phyloP scores from a whole-genome alignment of 805 yeast genomes.

The Wickerhamiella spandovensis region DNA sequence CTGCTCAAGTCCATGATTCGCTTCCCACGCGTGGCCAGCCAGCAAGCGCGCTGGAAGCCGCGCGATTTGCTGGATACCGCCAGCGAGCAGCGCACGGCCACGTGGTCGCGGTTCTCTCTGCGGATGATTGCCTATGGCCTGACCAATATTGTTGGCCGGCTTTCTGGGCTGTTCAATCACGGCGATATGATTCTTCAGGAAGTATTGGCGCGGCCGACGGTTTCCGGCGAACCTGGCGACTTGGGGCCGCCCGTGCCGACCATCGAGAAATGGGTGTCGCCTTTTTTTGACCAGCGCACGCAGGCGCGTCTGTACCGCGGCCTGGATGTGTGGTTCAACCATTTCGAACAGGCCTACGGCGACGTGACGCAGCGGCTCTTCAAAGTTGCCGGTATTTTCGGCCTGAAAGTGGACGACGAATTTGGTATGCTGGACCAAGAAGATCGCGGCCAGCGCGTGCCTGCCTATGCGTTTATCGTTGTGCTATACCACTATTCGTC shows the following conservation, averaged over 20 bases:
- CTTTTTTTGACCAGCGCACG: constrained; percentile 15
- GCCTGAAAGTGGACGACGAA: constrained; percentile 13
- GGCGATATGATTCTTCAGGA: constrained; percentile 13
- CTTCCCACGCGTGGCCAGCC: constrained; percentile 18
- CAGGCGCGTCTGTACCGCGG: constrained; percentile 22
- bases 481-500: constrained; percentile 21
- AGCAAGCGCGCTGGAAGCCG: background rate
- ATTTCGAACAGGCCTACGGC: constrained; percentile 19
- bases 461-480: constrained; percentile 19
- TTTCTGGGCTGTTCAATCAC: constrained; percentile 12
- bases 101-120: constrained; percentile 17
- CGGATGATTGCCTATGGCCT: constrained; percentile 20
- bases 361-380: constrained; percentile 18
- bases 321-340: constrained; percentile 21
- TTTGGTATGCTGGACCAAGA: constrained; percentile 9
- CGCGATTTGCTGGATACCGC: background rate
- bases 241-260: background rate
- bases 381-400: constrained; percentile 9
- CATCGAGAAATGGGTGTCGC: constrained; percentile 1
- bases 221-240: background rate
- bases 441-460: constrained; percentile 9
- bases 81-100: background rate
- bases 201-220: constrained; percentile 6
- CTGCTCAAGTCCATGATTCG: constrained; percentile 22
- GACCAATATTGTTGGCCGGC: constrained; percentile 16